Conservation (phyloP, 2,329 filamentous ascomycete species). For the Hypoxylon sp. region DNA sequence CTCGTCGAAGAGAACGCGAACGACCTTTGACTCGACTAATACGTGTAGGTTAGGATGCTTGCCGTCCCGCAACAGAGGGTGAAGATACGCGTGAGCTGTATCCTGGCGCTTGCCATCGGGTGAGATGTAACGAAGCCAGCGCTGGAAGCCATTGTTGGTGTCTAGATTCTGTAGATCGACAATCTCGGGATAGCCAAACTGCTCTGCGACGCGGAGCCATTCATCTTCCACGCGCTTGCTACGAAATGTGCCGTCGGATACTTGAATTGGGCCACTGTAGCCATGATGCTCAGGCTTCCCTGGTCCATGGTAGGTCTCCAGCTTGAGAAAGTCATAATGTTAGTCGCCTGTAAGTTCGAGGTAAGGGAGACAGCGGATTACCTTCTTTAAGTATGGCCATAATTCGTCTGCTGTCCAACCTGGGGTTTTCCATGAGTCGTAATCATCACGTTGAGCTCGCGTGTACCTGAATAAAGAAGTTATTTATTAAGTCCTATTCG, state of each 20-base stretch:
- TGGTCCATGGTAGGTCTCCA: slow-evolving; percentile 54
- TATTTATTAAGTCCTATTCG: background rate
- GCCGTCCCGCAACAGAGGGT: slow-evolving; percentile 50
- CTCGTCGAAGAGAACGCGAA: slow-evolving; percentile 69
- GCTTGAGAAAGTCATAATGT: slow-evolving; percentile 33
- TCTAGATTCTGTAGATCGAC: slow-evolving; percentile 66
- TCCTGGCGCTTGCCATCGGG: slow-evolving; percentile 52
- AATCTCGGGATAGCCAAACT: slow-evolving; percentile 64
- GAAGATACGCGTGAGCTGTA: slow-evolving; percentile 51
- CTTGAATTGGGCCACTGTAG: slow-evolving; percentile 62
- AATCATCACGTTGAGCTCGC: slow-evolving; percentile 55
- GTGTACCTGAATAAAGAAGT: slow-evolving; percentile 48
- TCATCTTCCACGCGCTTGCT: slow-evolving; percentile 59
- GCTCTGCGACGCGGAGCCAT: slow-evolving; percentile 62
- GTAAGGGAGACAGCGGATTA: slow-evolving; percentile 20
- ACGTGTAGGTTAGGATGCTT: slow-evolving; percentile 54
- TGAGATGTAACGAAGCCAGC: slow-evolving; percentile 47
- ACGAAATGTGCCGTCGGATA: slow-evolving; percentile 64
- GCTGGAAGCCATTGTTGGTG: slow-evolving; percentile 54
- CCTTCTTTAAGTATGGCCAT: slow-evolving; percentile 67
- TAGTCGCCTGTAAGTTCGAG: background rate
- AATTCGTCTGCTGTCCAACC: slow-evolving; percentile 56
- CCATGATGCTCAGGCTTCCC: slow-evolving; percentile 63
- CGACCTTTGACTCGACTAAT: slow-evolving; percentile 52
- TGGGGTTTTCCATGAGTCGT: slow-evolving; percentile 52